Percentiles rank a stretch among this genome's conserved stretches.
phyloP scores from a whole-genome alignment of 2,329 filamentous ascomycete genomes.

The Fusarium nygamai region DNA sequence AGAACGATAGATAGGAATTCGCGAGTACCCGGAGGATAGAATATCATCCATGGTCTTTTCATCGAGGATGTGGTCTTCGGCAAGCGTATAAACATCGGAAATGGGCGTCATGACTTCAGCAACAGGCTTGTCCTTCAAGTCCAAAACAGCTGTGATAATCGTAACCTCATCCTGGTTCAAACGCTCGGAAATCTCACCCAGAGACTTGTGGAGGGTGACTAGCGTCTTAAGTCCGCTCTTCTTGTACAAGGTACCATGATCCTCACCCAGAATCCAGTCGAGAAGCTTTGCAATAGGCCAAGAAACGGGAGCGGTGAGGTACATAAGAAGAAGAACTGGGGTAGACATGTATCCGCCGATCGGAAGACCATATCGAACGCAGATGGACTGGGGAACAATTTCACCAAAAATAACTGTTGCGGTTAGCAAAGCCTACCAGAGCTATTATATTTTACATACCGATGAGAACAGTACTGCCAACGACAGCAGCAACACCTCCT shows the following conservation, averaged over 20 bases:
- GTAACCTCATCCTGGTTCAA: conserved; percentile 98
- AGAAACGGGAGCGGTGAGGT: conserved; percentile 85
- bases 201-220: conserved; percentile 91
- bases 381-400: conserved; percentile 94
- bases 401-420: conserved; percentile 93
- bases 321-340: conserved; percentile 90
- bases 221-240: conserved; percentile 97
- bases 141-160: conserved; percentile 95
- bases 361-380: conserved; percentile 92
- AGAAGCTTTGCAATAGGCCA: conserved; percentile 97
- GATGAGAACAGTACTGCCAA: conserved; percentile 93
- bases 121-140: conserved; percentile 95
- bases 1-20: conserved; percentile 92
- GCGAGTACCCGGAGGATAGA: conserved; percentile 90
- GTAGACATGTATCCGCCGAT: conserved; percentile 96
- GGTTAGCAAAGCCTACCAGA: conserved; percentile 32
- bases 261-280: conserved; percentile 90
- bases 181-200: conserved; percentile 87
- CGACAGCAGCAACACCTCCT: conserved; percentile 91
- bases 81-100: conserved; percentile 96
- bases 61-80: conserved; percentile 92
- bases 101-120: conserved; percentile 98
- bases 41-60: conserved; percentile 96
- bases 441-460: conserved; percentile 63
- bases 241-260: conserved; percentile 97